Evolutionary conservation across 306 rosid genomes (phyloP).

Genomic region (Cajanus cajan): DNA sequence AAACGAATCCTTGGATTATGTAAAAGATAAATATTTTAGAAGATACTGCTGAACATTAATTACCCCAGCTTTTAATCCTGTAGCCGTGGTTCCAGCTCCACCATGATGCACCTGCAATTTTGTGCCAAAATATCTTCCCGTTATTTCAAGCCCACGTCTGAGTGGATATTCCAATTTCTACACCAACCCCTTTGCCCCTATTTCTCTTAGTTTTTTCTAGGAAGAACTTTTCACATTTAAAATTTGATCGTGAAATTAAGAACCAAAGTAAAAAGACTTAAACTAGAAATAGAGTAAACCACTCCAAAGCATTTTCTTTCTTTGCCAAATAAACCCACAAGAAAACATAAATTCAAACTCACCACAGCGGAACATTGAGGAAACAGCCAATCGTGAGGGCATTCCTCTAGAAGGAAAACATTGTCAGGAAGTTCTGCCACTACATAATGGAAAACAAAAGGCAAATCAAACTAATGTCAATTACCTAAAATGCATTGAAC

Average conservation of each 20-base stretch:
- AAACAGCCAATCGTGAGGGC: conserved; percentile 97
- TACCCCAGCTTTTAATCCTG: conserved; percentile 97
- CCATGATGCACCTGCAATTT: conserved; percentile 94
- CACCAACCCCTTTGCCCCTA: background rate
- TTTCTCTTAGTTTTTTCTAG: background rate
- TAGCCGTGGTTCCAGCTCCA: conserved; percentile 97
- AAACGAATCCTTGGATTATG: conserved; percentile 10
- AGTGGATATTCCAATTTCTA: background rate
- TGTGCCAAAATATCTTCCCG: conserved; percentile 13
- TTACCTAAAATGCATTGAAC: conserved; percentile 7
- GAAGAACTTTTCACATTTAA: background rate
- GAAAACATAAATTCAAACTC: conserved; percentile 35
- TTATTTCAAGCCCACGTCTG: background rate
- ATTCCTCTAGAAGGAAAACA: conserved; percentile 81
- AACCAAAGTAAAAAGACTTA: background rate
- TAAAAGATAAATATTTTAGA: background rate
- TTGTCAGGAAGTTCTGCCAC: conserved; percentile 66
- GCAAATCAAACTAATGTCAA: conserved; percentile 12
- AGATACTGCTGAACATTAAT: conserved; percentile 39
- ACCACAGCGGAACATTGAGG: conserved; percentile 98
- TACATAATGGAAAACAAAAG: conserved; percentile 41
- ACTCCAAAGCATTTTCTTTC: background rate
- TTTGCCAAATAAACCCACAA: background rate
- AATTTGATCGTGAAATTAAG: background rate
- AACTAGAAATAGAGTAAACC: background rate